A percentile compares a stretch with the other conserved stretches of the same genome.
These are phyloP conservation scores for Clonostachys rhizophaga DNA, from an alignment of 2,329 filamentous ascomycete species.

Conservation along the genomic window DNA sequence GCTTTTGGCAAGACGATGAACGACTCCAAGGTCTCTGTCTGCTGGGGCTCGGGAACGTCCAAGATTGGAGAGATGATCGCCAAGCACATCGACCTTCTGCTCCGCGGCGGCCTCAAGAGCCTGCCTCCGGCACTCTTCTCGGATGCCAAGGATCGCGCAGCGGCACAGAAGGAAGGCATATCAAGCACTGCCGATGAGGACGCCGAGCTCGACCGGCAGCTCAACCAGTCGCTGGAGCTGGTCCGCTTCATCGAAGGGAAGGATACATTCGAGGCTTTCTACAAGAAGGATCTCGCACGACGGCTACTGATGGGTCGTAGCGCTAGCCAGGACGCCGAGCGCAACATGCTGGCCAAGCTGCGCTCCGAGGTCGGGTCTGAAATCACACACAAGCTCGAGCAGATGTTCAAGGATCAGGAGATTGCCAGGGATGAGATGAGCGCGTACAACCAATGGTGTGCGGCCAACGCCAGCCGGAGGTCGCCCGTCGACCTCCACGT, in stretches of 20 bases:
- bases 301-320: constrained; percentile 87
- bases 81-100: constrained; percentile 87
- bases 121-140: constrained; percentile 66
- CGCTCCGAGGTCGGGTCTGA: constrained; percentile 89
- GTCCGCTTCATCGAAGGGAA: constrained; percentile 98
- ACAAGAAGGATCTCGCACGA: constrained; percentile 94
- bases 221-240: constrained; percentile 88
- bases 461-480: constrained; percentile 42
- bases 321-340: constrained; percentile 90
- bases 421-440: constrained; percentile 88
- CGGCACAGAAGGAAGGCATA: constrained; percentile 57
- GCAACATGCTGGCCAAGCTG: constrained; percentile 88
- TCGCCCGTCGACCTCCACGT: constrained; percentile 64
- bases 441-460: constrained; percentile 71
- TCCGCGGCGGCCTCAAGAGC: constrained; percentile 83
- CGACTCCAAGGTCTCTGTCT: constrained; percentile 67
- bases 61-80: constrained; percentile 99
- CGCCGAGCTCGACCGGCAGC: constrained; percentile 82
- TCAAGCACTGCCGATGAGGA: constrained; percentile 79
- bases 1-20: constrained; percentile 92
- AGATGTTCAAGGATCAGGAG: constrained; percentile 99
- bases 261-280: constrained; percentile 97
- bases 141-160: constrained; percentile 51
- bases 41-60: constrained; percentile 78
- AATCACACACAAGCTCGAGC: constrained; percentile 96